phyloP scores from a whole-genome alignment of 352 stramenopile genomes.

The Albugo laibachii region DNA sequence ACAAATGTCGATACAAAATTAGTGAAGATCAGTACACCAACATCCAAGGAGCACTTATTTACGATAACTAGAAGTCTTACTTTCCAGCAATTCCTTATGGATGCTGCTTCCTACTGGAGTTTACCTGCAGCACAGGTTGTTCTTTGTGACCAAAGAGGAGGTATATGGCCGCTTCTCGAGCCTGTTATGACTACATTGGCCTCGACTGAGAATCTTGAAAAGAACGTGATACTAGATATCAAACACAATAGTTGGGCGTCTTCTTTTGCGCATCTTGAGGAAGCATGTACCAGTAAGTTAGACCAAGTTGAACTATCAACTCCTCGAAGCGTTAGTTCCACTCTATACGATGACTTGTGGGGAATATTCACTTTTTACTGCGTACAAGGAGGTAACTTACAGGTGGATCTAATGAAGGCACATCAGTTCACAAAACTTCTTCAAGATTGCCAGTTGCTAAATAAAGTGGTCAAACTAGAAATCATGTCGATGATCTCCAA shows the following conservation, averaged over 20 bases:
- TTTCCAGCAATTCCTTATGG: slow-evolving; percentile 46
- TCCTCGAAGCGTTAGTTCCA: neutral
- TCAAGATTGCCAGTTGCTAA: slow-evolving; percentile 32
- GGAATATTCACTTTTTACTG: slow-evolving; percentile 69
- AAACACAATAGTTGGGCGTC: neutral
- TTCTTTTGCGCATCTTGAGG: slow-evolving; percentile 5
- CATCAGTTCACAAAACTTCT: slow-evolving; percentile 60
- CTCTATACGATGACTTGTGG: slow-evolving; percentile 49
- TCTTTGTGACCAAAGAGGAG: slow-evolving; percentile 34
- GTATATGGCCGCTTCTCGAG: slow-evolving; percentile 23
- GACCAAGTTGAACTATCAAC: neutral
- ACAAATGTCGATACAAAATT: no score
- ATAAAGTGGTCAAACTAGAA: slow-evolving; percentile 23
- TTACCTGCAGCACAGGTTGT: slow-evolving; percentile 19
- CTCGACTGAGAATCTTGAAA: neutral
- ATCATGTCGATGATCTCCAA: slow-evolving; percentile 38
- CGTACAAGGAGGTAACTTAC: slow-evolving; percentile 46
- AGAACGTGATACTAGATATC: slow-evolving; percentile 6
- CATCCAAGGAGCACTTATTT: no score
- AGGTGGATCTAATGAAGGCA: slow-evolving; percentile 42
- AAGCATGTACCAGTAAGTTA: neutral
- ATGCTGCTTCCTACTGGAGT: slow-evolving; percentile 53
- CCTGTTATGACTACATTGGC: neutral
- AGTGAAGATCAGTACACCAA: no score
- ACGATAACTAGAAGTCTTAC: slow-evolving; percentile 7